These are phyloP conservation scores for Diospyros kaki DNA, from an alignment of 148 eudicot species.

Conservation along the genomic window DNA sequence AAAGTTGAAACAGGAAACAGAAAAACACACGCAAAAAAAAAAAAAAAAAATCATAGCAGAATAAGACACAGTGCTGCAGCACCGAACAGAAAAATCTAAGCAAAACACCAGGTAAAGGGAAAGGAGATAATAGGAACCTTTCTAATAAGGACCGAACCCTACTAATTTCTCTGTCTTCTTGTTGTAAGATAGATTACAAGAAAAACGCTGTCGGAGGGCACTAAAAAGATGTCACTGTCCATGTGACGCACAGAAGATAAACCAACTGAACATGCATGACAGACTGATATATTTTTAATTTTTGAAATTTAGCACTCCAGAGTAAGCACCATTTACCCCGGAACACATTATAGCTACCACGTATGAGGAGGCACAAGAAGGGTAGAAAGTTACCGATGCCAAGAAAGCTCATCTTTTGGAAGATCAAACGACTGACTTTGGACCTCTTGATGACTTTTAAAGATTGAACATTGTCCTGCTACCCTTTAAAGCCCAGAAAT, in stretches of 20 bases:
- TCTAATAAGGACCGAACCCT: too few relatives aligned
- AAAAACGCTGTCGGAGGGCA: background rate
- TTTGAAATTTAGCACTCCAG: background rate
- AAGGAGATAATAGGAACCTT: too few relatives aligned
- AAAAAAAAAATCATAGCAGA: background rate
- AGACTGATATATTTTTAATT: background rate
- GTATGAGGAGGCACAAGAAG: background rate
- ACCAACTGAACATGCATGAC: background rate
- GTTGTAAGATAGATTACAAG: too few relatives aligned
- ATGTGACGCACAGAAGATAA: background rate
- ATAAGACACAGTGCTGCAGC: too few relatives aligned
- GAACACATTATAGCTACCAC: background rate
- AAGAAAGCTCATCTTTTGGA: conserved; percentile 85
- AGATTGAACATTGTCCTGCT: conserved; percentile 64
- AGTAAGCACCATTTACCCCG: background rate
- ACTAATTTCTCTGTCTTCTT: too few relatives aligned
- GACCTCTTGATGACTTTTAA: conserved; percentile 73
- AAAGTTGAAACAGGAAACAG: too few relatives aligned
- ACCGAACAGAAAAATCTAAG: too few relatives aligned
- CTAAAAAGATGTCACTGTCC: background rate
- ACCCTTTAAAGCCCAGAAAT: conserved; percentile 85
- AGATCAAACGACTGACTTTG: conserved; percentile 59
- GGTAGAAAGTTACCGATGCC: conserved; percentile 59
- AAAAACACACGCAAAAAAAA: background rate
- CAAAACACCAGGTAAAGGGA: too few relatives aligned